Percentiles rank a stretch among this genome's conserved stretches.
Evolutionary conservation across 139 green algal genomes (phyloP).

Genomic region (Haematococcus sp.): DNA sequence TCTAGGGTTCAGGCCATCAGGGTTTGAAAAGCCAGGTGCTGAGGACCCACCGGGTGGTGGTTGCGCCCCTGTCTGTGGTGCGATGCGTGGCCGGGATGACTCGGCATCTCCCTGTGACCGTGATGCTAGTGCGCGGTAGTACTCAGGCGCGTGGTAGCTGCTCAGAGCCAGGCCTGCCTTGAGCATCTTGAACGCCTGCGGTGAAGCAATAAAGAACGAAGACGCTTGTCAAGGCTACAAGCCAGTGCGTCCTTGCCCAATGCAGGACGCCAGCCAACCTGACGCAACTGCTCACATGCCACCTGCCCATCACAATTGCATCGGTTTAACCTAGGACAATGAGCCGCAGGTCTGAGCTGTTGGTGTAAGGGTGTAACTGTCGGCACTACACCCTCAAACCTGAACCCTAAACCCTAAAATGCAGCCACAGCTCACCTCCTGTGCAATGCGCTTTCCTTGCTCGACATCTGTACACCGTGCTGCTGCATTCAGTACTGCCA

Average conservation of each 20-base stretch:
- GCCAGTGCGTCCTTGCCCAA: too few species aligned
- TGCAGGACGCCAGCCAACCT: too few species aligned
- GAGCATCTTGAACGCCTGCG: not conserved
- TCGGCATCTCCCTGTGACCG: not conserved
- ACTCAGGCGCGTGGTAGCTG: not conserved
- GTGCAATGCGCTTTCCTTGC: not conserved
- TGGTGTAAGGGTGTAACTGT: not conserved
- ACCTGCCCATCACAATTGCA: too few species aligned
- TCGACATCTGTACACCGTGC: not conserved
- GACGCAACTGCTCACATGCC: too few species aligned
- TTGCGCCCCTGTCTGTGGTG: not conserved
- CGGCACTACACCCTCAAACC: not conserved
- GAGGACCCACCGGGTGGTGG: not conserved
- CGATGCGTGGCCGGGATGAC: not conserved
- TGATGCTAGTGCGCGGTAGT: not conserved
- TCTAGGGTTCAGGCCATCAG: too few species aligned
- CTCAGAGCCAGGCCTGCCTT: not conserved
- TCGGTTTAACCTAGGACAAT: too few species aligned
- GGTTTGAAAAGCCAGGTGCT: too few species aligned
- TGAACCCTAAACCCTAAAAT: not conserved
- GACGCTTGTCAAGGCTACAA: too few species aligned
- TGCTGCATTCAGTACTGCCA: slow-evolving; percentile 4
- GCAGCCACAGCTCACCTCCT: not conserved
- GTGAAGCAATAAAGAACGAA: too few species aligned
- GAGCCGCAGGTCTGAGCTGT: too few species aligned